Percentiles rank a stretch among this genome's conserved stretches.
Conservation (phyloP, 805 yeast species). For the Pichia pseudocactophila region DNA sequence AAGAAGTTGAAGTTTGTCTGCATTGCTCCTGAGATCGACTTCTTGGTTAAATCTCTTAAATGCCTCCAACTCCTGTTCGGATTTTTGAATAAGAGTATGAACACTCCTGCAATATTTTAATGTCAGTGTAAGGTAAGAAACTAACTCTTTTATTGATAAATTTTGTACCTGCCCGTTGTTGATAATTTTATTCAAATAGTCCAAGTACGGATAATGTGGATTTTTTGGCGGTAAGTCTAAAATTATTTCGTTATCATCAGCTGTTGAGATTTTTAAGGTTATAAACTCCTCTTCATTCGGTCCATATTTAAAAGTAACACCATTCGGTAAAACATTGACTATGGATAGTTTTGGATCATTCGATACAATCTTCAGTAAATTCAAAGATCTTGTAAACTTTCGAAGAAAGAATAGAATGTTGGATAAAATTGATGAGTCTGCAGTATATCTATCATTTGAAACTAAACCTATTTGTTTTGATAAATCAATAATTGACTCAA, state of each 20-base stretch:
- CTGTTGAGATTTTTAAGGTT: slow-evolving; percentile 18
- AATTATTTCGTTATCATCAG: slow-evolving; percentile 14
- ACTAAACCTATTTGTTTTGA: slow-evolving; percentile 14
- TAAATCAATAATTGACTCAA: slow-evolving; percentile 22
- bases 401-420: slow-evolving; percentile 21
- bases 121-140: slow-evolving; percentile 24
- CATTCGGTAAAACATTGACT: slow-evolving; percentile 21
- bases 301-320: slow-evolving; percentile 28
- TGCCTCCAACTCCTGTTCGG: slow-evolving; percentile 3
- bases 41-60: slow-evolving; percentile 14
- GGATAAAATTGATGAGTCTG: slow-evolving; percentile 11
- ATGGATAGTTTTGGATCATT: slow-evolving; percentile 22
- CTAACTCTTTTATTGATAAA: slow-evolving; percentile 20
- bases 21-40: slow-evolving; percentile 7
- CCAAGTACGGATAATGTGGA: slow-evolving; percentile 23
- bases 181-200: slow-evolving; percentile 20
- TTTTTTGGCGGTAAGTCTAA: slow-evolving; percentile 23
- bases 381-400: slow-evolving; percentile 22
- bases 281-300: slow-evolving; percentile 18
- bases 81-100: slow-evolving; percentile 11
- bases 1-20: not conserved
- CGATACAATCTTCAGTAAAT: slow-evolving; percentile 24
- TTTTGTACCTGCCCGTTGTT: slow-evolving; percentile 8
- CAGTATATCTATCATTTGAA: not conserved
- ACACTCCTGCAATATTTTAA: slow-evolving; percentile 21